Evolutionary conservation across 2,329 filamentous ascomycete species (phyloP).

Genomic region (Nothomitra cinnamomea): DNA sequence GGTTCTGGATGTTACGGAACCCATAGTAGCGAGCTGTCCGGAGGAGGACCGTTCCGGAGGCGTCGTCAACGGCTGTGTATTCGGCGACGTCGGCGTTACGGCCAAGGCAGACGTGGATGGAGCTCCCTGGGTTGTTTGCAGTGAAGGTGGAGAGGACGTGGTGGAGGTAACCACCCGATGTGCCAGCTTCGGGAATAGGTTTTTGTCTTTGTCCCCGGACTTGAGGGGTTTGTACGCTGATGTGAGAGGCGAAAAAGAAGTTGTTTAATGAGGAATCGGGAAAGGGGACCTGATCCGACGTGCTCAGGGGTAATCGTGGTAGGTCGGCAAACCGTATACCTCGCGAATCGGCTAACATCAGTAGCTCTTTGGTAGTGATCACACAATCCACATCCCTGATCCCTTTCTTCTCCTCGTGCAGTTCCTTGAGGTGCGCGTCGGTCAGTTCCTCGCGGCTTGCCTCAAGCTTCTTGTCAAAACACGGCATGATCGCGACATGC

Average conservation of each 20-base stretch:
- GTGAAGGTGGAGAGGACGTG: slow-evolving; percentile 67
- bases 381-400: slow-evolving; percentile 92
- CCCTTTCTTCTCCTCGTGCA: slow-evolving; percentile 31
- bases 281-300: slow-evolving; percentile 38
- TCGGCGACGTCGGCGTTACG: slow-evolving; percentile 86
- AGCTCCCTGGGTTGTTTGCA: slow-evolving; percentile 51
- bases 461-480: slow-evolving; percentile 97
- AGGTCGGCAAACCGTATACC: slow-evolving; percentile 60
- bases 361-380: slow-evolving; percentile 85
- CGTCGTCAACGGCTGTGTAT: slow-evolving; percentile 47
- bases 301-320: slow-evolving; percentile 37
- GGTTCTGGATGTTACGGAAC: slow-evolving; percentile 95
- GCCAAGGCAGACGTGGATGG: slow-evolving; percentile 54
- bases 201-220: slow-evolving; percentile 15
- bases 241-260: slow-evolving; percentile 47
- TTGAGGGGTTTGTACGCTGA: slow-evolving; percentile 15
- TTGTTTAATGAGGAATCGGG: slow-evolving; percentile 52
- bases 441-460: slow-evolving; percentile 87
- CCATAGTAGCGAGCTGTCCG: slow-evolving; percentile 86
- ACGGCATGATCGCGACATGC: slow-evolving; percentile 94
- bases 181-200: slow-evolving; percentile 44
- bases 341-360: slow-evolving; percentile 73
- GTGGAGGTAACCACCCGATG: slow-evolving; percentile 77
- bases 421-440: slow-evolving; percentile 50
- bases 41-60: slow-evolving; percentile 39